These are phyloP conservation scores for Dichotomocladium elegans DNA, from an alignment of 371 early-diverging fungal species.

Conservation along the genomic window DNA sequence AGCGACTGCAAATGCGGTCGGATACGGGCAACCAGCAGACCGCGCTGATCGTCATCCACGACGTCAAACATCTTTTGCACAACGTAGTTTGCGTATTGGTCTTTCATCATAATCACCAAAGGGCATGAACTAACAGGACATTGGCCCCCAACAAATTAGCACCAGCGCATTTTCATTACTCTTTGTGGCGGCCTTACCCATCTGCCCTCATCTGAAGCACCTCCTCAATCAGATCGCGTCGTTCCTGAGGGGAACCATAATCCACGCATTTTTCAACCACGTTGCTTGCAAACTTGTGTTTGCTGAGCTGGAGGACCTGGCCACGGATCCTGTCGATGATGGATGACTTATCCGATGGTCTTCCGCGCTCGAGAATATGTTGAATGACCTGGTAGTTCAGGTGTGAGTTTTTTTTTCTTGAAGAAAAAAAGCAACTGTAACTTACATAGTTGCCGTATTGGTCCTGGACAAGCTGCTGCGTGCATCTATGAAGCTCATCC, in stretches of 20 bases:
- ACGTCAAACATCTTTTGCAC: slow-evolving; percentile 99
- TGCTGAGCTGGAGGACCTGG: slow-evolving; percentile 84
- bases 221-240: slow-evolving; percentile 86
- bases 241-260: slow-evolving; percentile 68
- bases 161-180: not conserved
- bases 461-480: slow-evolving; percentile 95
- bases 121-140: slow-evolving; percentile 62
- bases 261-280: slow-evolving; percentile 97
- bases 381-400: slow-evolving; percentile 64
- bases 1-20: slow-evolving; percentile 88
- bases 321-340: slow-evolving; percentile 91
- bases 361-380: slow-evolving; percentile 96
- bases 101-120: slow-evolving; percentile 96
- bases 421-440: not conserved
- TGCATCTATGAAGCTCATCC: slow-evolving; percentile 91
- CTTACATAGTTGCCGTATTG: slow-evolving; percentile 96
- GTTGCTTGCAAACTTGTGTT: slow-evolving; percentile 99
- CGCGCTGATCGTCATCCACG: slow-evolving; percentile 85
- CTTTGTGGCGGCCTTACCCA: slow-evolving; percentile 52
- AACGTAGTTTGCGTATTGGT: slow-evolving; percentile 99
- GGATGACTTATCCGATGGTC: slow-evolving; percentile 75
- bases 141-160: too few relatives aligned
- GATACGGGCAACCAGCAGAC: slow-evolving; percentile 80
- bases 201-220: slow-evolving; percentile 71
- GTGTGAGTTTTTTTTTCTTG: not conserved